A percentile compares a stretch with the other conserved stretches of the same genome.
Evolutionary conservation across 768 basidiomycete species (phyloP).

Genomic region (Russula lepida): DNA sequence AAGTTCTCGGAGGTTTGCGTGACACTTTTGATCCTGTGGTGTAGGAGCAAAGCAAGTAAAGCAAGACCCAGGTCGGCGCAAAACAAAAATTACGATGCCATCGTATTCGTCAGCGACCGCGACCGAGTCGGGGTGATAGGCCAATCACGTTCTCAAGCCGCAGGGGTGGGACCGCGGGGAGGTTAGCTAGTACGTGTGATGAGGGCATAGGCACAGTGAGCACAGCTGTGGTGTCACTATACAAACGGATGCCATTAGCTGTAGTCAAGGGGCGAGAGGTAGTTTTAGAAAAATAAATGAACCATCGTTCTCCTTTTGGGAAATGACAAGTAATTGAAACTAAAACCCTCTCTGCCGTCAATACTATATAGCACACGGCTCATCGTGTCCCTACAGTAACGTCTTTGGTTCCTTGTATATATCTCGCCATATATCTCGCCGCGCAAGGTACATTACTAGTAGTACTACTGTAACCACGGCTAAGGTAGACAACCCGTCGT

Average conservation of each 20-base stretch:
- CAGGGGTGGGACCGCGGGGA: neutral
- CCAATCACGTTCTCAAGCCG: neutral
- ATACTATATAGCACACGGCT: too few relatives aligned
- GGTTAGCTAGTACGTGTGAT: conserved; percentile 2
- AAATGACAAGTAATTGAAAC: too few relatives aligned
- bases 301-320: neutral
- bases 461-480: neutral
- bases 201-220: conserved; percentile 14
- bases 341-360: too few relatives aligned
- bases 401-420: conserved; percentile 1
- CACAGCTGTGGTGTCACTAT: neutral
- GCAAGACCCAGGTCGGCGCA: neutral
- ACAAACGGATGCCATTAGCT: neutral
- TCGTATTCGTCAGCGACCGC: conserved; percentile 1
- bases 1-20: neutral
- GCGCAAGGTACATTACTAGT: neutral
- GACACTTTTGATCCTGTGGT: neutral
- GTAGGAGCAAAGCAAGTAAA: neutral
- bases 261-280: neutral
- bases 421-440: neutral
- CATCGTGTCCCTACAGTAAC: neutral
- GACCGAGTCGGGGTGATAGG: neutral
- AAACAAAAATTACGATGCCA: neutral
- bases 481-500: neutral
- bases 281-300: neutral